These are phyloP conservation scores for Russula olivacea DNA, from an alignment of 768 basidiomycete genomes.

Conservation along the genomic window DNA sequence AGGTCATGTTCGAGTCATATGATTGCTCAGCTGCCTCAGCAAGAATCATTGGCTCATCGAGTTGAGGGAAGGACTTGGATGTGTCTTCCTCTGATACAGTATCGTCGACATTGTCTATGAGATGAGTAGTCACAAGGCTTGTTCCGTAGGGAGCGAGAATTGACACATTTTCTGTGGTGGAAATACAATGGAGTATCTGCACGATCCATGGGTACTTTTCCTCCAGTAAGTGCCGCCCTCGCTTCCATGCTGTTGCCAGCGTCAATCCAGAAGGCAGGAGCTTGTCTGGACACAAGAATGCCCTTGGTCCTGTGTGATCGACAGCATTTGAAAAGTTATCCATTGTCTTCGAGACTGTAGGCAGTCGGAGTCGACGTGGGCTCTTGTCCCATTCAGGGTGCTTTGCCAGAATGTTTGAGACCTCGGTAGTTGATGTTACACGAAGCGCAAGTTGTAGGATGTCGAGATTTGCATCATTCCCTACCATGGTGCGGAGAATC, in stretches of 20 bases:
- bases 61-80: background rate
- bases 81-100: background rate
- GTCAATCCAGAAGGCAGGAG: background rate
- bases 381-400: background rate
- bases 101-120: background rate
- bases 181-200: background rate
- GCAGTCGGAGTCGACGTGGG: background rate
- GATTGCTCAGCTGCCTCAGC: no score
- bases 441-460: conserved; percentile 4
- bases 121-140: background rate
- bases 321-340: background rate
- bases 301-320: background rate
- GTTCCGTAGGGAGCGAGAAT: background rate
- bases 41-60: no score
- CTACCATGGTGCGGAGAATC: background rate
- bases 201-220: background rate
- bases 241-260: background rate
- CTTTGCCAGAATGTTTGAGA: background rate
- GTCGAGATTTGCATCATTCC: conserved; percentile 2
- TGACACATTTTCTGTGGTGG: background rate
- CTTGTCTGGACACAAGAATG: background rate
- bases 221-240: background rate
- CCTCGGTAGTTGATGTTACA: background rate
- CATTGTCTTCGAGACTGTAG: background rate
- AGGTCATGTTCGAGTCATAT: no score